A percentile compares a stretch with the other conserved stretches of the same genome.
These are phyloP conservation scores for Xanthoconium purpureum DNA, from an alignment of 768 basidiomycete species.

Conservation along the genomic window DNA sequence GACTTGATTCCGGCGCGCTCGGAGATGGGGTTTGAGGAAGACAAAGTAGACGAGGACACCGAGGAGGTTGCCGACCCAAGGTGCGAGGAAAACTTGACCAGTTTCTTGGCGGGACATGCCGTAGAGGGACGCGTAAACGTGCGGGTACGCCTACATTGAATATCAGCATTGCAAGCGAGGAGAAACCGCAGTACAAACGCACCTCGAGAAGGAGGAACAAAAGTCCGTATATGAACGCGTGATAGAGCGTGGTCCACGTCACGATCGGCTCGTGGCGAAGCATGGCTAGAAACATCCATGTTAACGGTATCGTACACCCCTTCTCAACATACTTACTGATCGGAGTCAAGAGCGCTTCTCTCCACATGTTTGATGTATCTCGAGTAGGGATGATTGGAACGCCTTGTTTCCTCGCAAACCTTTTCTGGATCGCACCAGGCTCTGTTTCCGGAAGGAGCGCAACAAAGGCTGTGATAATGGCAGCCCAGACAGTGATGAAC, in stretches of 20 bases:
- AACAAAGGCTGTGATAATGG: conserved; percentile 14
- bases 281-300: conserved; percentile 15
- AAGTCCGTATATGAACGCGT: conserved; percentile 28
- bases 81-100: conserved; percentile 24
- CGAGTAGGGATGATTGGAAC: background rate
- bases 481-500: conserved; percentile 25
- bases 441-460: conserved; percentile 27
- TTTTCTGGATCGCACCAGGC: conserved; percentile 19
- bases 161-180: background rate
- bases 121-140: conserved; percentile 19
- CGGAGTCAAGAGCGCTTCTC: conserved; percentile 21
- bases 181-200: background rate
- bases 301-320: background rate
- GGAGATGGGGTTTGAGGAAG: conserved; percentile 22
- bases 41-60: conserved; percentile 27
- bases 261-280: conserved; percentile 26
- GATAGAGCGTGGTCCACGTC: conserved; percentile 27
- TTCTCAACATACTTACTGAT: conserved; percentile 20
- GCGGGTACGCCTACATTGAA: conserved; percentile 19
- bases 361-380: conserved; percentile 16
- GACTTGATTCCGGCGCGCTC: conserved; percentile 16
- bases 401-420: conserved; percentile 10
- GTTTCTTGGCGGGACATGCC: conserved; percentile 26
- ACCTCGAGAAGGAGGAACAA: conserved; percentile 31
- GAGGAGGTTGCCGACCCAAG: conserved; percentile 25